Evolutionary conservation across 352 stramenopile genomes (phyloP).

Genomic region (Globisporangium paroecandrum): DNA sequence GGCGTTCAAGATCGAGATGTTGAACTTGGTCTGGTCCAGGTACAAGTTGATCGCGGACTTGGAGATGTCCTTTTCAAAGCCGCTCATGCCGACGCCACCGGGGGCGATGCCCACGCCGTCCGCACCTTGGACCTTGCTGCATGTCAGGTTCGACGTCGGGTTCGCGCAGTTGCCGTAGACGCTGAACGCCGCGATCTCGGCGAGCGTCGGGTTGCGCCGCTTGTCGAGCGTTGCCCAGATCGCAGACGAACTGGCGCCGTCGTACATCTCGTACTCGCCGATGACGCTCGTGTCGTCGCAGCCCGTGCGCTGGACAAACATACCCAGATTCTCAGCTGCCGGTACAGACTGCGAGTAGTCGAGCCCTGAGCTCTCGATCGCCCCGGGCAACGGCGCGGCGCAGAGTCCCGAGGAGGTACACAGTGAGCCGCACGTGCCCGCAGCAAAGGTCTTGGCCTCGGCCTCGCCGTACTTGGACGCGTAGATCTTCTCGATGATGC

Average conservation of each 20-base stretch:
- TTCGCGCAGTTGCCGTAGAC: conserved; percentile 22
- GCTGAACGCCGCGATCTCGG: conserved; percentile 19
- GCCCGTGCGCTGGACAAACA: conserved; percentile 60
- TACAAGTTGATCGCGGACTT: conserved; percentile 7
- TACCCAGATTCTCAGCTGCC: conserved; percentile 26
- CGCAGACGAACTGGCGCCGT: conserved; percentile 25
- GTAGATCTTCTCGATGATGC: conserved; percentile 40
- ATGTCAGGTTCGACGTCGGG: conserved; percentile 19
- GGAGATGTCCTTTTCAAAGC: conserved; percentile 11
- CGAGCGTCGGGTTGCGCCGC: conserved; percentile 20
- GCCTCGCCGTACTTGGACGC: conserved; percentile 32
- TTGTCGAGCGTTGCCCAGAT: conserved; percentile 19
- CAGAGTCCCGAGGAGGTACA: conserved; percentile 52
- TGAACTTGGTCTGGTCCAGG: conserved; percentile 16
- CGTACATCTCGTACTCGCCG: conserved; percentile 63
- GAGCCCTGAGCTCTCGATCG: conserved; percentile 50
- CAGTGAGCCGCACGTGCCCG: conserved; percentile 34
- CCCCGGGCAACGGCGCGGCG: conserved; percentile 53
- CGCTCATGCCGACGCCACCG: conserved; percentile 15
- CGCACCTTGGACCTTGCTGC: conserved; percentile 10
- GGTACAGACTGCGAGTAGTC: conserved; percentile 48
- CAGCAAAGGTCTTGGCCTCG: conserved; percentile 33
- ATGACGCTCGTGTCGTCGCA: conserved; percentile 60
- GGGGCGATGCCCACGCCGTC: conserved; percentile 15
- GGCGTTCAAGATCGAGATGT: conserved; percentile 16